Conservation (phyloP, 352 stramenopile genomes). For the Pythium vanterpoolii region DNA sequence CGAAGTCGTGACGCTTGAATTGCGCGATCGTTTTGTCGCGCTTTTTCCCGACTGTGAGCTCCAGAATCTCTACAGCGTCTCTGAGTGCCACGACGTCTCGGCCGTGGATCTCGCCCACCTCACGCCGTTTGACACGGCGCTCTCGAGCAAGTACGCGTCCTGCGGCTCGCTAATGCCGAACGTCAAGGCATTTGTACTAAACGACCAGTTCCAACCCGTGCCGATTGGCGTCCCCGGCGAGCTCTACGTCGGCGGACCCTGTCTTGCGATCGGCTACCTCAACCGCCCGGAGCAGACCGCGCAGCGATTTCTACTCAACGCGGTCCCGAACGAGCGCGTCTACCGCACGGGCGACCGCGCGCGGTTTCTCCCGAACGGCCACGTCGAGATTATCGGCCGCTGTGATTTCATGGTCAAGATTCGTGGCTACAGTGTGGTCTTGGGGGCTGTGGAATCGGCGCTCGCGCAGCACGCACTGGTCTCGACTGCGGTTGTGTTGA, state of each 20-base stretch:
- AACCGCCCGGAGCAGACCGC: constrained; percentile 75
- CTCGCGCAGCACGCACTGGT: constrained; percentile 84
- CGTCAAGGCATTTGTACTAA: constrained; percentile 69
- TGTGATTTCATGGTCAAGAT: constrained; percentile 97
- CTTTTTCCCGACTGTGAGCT: constrained; percentile 84
- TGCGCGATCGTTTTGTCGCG: constrained; percentile 82
- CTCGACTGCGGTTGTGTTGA: constrained; percentile 88
- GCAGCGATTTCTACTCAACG: constrained; percentile 72
- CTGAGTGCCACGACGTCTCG: constrained; percentile 92
- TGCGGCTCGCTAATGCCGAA: constrained; percentile 87
- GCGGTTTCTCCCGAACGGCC: constrained; percentile 85
- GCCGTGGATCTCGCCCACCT: constrained; percentile 75
- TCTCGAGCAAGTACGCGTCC: constrained; percentile 86
- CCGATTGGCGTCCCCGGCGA: constrained; percentile 70
- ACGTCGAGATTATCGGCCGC: constrained; percentile 91
- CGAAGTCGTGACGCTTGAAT: constrained; percentile 90
- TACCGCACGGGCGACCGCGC: constrained; percentile 93
- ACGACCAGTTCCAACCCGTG: constrained; percentile 64
- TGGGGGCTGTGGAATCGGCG: constrained; percentile 89
- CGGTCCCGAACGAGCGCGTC: constrained; percentile 67
- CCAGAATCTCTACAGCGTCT: constrained; percentile 93
- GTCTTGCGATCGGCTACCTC: constrained; percentile 83
- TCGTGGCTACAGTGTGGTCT: constrained; percentile 92
- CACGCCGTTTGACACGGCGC: constrained; percentile 62
- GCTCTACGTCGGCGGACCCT: constrained; percentile 85